Evolutionary conservation across 768 basidiomycete species (phyloP).

Genomic region (Crucibulum laeve): DNA sequence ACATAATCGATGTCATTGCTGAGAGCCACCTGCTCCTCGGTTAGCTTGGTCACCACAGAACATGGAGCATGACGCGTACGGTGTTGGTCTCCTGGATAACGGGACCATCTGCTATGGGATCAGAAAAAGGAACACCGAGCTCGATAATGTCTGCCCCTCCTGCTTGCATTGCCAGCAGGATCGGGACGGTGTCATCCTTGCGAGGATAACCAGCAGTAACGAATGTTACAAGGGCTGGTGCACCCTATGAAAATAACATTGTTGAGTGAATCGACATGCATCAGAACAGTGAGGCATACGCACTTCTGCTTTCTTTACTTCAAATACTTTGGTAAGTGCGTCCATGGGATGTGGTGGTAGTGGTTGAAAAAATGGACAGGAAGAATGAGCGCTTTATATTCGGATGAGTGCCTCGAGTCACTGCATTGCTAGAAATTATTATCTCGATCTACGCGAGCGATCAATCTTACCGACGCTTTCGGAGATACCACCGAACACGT

Average conservation of each 20-base stretch:
- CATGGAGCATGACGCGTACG: constrained; percentile 39
- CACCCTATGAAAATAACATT: constrained; percentile 37
- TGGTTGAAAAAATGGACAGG: constrained; percentile 8
- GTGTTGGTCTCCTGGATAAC: constrained; percentile 91
- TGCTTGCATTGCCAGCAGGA: constrained; percentile 87
- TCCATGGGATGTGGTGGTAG: constrained; percentile 48
- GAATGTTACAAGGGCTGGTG: constrained; percentile 76
- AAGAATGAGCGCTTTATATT: constrained; percentile 7
- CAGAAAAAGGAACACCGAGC: constrained; percentile 92
- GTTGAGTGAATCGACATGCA: background rate
- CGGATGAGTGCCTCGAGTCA: constrained; percentile 12
- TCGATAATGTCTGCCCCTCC: constrained; percentile 96
- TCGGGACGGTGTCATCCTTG: constrained; percentile 73
- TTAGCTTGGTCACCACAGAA: constrained; percentile 6
- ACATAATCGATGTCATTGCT: constrained; percentile 75
- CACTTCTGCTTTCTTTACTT: constrained; percentile 57
- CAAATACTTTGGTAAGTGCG: constrained; percentile 64
- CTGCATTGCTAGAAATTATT: no score
- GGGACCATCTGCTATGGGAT: constrained; percentile 94
- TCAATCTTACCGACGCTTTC: background rate
- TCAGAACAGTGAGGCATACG: constrained; percentile 1
- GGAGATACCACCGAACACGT: no score
- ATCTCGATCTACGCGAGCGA: background rate
- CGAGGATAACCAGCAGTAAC: constrained; percentile 92
- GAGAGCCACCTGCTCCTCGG: constrained; percentile 65